A percentile compares a stretch with the other conserved stretches of the same genome.
phyloP scores from a whole-genome alignment of 352 stramenopile species.

The Globisporangium iwayamae region DNA sequence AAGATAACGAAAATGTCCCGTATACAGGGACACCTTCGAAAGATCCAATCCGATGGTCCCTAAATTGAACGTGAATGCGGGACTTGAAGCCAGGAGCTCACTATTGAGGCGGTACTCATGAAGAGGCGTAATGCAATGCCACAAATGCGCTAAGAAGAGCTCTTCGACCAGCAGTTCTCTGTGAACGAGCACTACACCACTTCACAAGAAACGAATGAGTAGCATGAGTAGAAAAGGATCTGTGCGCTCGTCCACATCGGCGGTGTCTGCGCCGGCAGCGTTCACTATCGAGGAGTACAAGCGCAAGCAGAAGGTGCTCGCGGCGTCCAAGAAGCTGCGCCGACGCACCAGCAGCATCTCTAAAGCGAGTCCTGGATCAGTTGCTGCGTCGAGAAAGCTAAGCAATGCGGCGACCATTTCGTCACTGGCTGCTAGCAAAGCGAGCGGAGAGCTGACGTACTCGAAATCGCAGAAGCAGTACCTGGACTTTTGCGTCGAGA shows the following conservation, averaged over 20 bases:
- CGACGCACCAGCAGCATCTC: conserved; percentile 5
- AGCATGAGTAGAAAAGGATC: conserved; percentile 1
- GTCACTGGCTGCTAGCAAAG: conserved; percentile 10
- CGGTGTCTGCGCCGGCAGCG: conserved; percentile 3
- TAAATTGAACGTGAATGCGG: not conserved
- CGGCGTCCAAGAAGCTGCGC: conserved; percentile 21
- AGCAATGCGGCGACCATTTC: not conserved
- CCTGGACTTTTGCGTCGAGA: conserved; percentile 52
- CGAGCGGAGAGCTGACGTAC: conserved; percentile 16
- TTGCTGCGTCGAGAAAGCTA: not conserved
- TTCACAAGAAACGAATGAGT: not conserved
- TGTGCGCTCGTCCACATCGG: not conserved
- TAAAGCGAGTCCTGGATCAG: not conserved
- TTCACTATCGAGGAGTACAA: conserved; percentile 67
- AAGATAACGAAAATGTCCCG: not conserved
- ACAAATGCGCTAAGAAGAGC: not conserved
- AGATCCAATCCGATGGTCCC: conserved; percentile 15
- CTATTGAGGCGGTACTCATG: not conserved
- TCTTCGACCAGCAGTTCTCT: not conserved
- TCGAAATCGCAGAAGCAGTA: conserved; percentile 48
- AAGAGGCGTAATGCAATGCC: conserved; percentile 8
- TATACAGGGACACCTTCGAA: conserved; percentile 11
- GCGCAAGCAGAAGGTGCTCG: conserved; percentile 46
- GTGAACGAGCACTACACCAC: not conserved
- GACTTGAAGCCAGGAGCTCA: conserved; percentile 5